Evolutionary conservation across 1,284 basidiomycete genomes (phyloP).

Genomic region (Naganishia albida): DNA sequence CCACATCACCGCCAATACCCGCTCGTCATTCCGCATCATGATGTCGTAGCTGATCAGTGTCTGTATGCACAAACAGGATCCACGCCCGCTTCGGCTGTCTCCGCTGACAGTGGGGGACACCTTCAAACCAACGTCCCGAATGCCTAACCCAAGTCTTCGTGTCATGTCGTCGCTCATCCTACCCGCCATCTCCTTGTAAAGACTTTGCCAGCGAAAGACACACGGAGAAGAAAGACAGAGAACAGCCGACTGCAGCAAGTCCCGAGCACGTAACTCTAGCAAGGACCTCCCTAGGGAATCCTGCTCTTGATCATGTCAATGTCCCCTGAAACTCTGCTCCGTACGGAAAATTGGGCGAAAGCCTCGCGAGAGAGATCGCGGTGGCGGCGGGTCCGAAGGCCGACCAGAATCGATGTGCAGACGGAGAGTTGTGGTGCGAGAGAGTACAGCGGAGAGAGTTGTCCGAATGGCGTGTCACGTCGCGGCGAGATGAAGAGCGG

Average conservation of each 20-base stretch:
- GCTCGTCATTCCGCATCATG: background rate
- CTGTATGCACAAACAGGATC: conserved; percentile 14
- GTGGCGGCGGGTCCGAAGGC: background rate
- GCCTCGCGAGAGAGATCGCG: conserved; percentile 5
- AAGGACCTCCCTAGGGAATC: conserved; percentile 26
- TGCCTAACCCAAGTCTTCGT: background rate
- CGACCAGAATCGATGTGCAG: background rate
- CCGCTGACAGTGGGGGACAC: conserved; percentile 21
- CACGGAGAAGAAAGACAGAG: background rate
- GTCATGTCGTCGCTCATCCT: background rate
- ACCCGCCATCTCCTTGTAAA: conserved; percentile 7
- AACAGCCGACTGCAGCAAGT: conserved; percentile 2
- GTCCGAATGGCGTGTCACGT: background rate
- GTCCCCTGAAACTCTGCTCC: background rate
- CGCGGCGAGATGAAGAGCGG: background rate
- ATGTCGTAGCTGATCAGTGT: conserved; percentile 13
- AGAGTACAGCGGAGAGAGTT: background rate
- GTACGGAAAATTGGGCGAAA: conserved; percentile 11
- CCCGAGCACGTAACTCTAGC: conserved; percentile 30
- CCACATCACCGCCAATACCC: conserved; percentile 6
- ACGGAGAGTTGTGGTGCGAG: conserved; percentile 11
- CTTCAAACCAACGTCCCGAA: conserved; percentile 8
- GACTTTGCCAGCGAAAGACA: conserved; percentile 11
- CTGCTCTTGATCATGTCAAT: conserved; percentile 19
- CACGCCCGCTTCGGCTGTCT: background rate